Base-by-base conservation (phyloP, 345 rosid species). In the Hypericum perforatum region DNA sequence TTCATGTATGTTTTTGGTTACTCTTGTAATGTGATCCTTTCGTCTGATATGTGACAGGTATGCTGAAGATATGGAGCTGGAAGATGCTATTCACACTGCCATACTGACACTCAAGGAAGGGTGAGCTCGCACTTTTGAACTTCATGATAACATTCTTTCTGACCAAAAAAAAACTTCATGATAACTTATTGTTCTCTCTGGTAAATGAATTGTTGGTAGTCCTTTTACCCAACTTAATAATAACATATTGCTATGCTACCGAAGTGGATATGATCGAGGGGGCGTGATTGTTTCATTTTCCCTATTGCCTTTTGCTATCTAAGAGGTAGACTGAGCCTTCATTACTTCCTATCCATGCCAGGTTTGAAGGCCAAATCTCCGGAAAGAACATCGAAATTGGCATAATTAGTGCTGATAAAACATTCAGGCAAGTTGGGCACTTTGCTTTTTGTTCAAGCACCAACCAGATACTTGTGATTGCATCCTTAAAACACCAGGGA, bases 11-110 rank as follows among this genome's bases (percentile, higher is more conserved):
- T 4, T 22, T 22, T 22, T 22, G 32, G 32, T 22, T 22, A 1
- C 32, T 22, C 32, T 22, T 22, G 4, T 22, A 22, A 22, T 22
- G 32, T 22, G 32, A 22, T 22, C 32, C 32, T 22, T 22, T 22
- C 4, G 32, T 22, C 32, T 22, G 32, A 22, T 22, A 22, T 22
- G 32, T 22, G 32, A 22, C 32, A 85, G 96, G 77, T 91, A 87
- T 68, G 82, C 92, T 3, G 96, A 91, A 58, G 98, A 91, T 62
- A 84, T 91, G 96, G 98, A 91, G 78, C 96, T 91, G 41, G 98
- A 91, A 60, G 98, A 91, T 82, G 98, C 96, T 16, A 89, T 91
- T 37, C 96, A 91, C 82, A 87, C 98, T 11, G 98, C 98, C 7
- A 87, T 91, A 43, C 65, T 87, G 71, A 87, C 98, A 8, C 61